Evolutionary conservation across 768 basidiomycete genomes (phyloP).

Genomic region (Leccinum fibrillosum): DNA sequence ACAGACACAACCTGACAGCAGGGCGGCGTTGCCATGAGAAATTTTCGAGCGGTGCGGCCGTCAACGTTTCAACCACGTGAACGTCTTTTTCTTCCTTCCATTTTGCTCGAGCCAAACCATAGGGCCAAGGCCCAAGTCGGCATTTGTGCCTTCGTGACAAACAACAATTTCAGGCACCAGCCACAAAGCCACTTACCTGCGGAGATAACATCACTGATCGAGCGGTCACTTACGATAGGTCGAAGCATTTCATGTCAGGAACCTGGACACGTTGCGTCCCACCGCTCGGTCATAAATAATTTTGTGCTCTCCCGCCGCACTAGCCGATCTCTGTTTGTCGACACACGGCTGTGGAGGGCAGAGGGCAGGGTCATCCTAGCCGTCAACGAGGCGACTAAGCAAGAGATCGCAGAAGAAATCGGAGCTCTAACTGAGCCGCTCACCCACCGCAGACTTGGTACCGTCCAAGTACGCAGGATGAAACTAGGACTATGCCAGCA

Average conservation of each 20-base stretch:
- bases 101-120: too few species aligned
- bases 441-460: slow-evolving; percentile 26
- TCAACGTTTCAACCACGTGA: too few species aligned
- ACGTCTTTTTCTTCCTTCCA: too few species aligned
- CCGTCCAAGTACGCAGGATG: slow-evolving; percentile 27
- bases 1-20: too few species aligned
- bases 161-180: too few species aligned
- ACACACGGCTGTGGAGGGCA: slow-evolving; percentile 94
- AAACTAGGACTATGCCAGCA: slow-evolving; percentile 84
- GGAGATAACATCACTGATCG: too few species aligned
- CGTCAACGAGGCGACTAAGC: slow-evolving; percentile 95
- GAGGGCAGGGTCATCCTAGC: slow-evolving; percentile 99
- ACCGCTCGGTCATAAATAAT: not conserved
- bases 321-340: slow-evolving; percentile 9
- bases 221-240: too few species aligned
- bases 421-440: slow-evolving; percentile 50
- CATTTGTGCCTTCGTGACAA: too few species aligned
- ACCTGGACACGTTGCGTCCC: slow-evolving; percentile 71
- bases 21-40: too few species aligned
- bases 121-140: too few species aligned
- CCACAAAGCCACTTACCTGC: too few species aligned
- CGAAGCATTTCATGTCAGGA: slow-evolving; percentile 40
- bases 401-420: slow-evolving; percentile 90
- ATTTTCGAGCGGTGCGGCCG: too few species aligned
- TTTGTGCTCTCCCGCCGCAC: not conserved